phyloP scores from a whole-genome alignment of 176 grass and related monocot genomes.

The Bothriochloa decipiens region DNA sequence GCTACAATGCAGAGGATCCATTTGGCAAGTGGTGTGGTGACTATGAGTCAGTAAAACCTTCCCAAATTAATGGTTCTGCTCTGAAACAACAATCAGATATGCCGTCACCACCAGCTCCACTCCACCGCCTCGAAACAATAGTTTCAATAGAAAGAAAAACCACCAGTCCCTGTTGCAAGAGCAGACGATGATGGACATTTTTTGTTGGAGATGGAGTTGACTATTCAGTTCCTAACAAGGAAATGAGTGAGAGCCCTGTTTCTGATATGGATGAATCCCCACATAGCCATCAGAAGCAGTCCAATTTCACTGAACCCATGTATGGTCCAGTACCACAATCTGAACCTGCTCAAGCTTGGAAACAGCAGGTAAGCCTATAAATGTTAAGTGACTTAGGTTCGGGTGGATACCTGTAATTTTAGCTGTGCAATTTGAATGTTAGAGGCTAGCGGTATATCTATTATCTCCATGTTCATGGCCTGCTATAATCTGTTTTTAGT shows the following conservation, averaged over 20 bases:
- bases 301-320: constrained; percentile 84
- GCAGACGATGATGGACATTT: constrained; percentile 77
- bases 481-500: not conserved
- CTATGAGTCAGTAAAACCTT: constrained; percentile 60
- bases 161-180: constrained; percentile 49
- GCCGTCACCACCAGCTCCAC: constrained; percentile 46
- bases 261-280: constrained; percentile 88
- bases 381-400: constrained; percentile 13
- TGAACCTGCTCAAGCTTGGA: constrained; percentile 37
- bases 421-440: not conserved
- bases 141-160: constrained; percentile 56
- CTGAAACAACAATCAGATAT: constrained; percentile 60
- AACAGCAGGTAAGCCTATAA: constrained; percentile 69
- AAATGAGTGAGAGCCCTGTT: constrained; percentile 76
- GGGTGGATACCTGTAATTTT: not conserved
- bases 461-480: no score
- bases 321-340: no score
- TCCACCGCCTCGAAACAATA: constrained; percentile 48
- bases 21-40: constrained; percentile 46
- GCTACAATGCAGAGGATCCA: constrained; percentile 59
- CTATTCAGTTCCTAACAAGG: constrained; percentile 83
- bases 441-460: no score
- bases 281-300: constrained; percentile 58
- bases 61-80: constrained; percentile 52
- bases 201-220: constrained; percentile 88